These are phyloP conservation scores for Coemansia sp. DNA, from an alignment of 192 early-diverging fungal genomes.

Conservation along the genomic window DNA sequence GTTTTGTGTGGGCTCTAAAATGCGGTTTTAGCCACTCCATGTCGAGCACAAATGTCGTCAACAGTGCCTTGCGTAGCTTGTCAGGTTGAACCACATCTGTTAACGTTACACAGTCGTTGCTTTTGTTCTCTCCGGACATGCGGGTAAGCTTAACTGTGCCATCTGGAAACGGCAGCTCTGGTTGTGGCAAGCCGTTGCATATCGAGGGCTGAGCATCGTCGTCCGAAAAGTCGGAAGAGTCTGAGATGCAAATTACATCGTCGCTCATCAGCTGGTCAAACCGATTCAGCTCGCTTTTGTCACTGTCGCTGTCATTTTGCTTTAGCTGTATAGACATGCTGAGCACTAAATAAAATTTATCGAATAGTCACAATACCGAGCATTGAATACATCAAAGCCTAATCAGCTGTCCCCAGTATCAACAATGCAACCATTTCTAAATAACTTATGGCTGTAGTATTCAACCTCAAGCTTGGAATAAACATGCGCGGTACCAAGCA, in stretches of 20 bases:
- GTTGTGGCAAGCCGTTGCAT: not conserved
- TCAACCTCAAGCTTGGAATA: not conserved
- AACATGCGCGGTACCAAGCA: not conserved
- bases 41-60: constrained; percentile 59
- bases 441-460: not conserved
- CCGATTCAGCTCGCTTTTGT: constrained; percentile 11
- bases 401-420: not conserved
- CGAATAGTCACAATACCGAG: not conserved
- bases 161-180: constrained; percentile 19
- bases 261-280: constrained; percentile 26
- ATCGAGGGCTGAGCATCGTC: not conserved
- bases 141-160: constrained; percentile 20
- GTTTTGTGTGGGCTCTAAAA: constrained; percentile 28
- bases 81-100: constrained; percentile 17
- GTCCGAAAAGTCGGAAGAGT: constrained; percentile 5
- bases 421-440: not conserved
- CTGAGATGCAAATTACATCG: constrained; percentile 26
- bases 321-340: not conserved
- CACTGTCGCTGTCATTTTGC: not conserved
- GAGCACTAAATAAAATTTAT: not conserved
- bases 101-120: not conserved
- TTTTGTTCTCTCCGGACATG: constrained; percentile 8
- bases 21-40: constrained; percentile 55
- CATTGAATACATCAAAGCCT: not conserved
- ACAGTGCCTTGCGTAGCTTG: constrained; percentile 52